Conservation (phyloP, 495 filamentous ascomycete species). For the Aspergillus ostianus region DNA sequence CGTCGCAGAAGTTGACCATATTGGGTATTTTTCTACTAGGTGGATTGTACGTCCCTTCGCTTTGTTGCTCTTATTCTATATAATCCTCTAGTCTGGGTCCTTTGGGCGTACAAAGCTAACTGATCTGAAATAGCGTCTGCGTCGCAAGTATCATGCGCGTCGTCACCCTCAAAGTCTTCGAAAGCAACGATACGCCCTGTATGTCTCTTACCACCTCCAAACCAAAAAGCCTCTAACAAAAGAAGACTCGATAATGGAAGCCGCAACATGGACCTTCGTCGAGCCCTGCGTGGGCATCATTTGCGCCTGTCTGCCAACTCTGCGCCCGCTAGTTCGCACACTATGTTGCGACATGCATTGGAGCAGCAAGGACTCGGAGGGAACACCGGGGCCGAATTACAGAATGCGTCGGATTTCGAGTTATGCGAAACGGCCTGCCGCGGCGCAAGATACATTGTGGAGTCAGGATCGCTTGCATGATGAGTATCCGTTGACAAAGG, state of each 20-base stretch:
- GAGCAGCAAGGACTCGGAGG: background rate
- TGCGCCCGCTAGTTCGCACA: background rate
- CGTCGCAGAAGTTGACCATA: slow-evolving; percentile 1
- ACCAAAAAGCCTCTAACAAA: background rate
- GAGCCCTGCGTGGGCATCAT: slow-evolving; percentile 5
- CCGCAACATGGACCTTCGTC: slow-evolving; percentile 6
- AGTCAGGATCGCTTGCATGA: background rate
- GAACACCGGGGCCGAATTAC: background rate
- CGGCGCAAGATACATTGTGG: background rate
- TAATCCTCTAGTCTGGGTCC: no score
- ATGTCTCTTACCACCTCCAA: no score
- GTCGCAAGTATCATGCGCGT: slow-evolving; percentile 6
- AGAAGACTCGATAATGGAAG: slow-evolving; percentile 1
- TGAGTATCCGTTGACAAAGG: background rate
- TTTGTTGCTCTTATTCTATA: background rate
- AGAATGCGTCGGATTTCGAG: background rate
- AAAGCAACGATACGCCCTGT: background rate
- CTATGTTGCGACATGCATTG: background rate
- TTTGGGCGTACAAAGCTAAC: no score
- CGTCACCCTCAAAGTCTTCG: slow-evolving; percentile 3
- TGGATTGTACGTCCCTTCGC: slow-evolving; percentile 1
- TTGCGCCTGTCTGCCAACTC: slow-evolving; percentile 3
- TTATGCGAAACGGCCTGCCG: background rate
- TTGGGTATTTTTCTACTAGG: slow-evolving; percentile 2
- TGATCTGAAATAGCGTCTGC: background rate